phyloP scores from a whole-genome alignment of 352 stramenopile species.

The Phytophthora sp. region DNA sequence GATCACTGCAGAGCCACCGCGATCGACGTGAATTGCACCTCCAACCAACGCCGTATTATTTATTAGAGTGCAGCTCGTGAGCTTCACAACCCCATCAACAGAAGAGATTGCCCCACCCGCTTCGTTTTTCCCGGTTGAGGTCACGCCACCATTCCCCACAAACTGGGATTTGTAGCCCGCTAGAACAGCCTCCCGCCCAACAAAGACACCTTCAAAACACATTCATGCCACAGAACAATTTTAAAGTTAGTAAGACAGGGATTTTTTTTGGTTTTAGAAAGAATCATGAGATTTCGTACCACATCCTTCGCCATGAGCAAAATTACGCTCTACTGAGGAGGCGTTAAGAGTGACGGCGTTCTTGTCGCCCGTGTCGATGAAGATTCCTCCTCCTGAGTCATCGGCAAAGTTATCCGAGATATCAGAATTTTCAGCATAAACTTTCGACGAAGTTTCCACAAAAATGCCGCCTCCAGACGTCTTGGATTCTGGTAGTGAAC shows the following conservation, averaged over 20 bases:
- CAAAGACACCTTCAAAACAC: conserved; percentile 47
- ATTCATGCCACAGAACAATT: background rate
- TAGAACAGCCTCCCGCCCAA: conserved; percentile 54
- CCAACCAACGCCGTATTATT: conserved; percentile 61
- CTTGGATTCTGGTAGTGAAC: conserved; percentile 40
- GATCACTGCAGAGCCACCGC: conserved; percentile 32
- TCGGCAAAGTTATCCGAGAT: conserved; percentile 58
- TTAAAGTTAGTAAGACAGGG: too few relatives aligned
- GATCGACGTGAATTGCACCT: conserved; percentile 52
- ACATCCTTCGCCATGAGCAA: conserved; percentile 52
- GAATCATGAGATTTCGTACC: conserved; percentile 26
- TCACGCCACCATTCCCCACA: conserved; percentile 50
- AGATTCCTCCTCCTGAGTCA: conserved; percentile 65
- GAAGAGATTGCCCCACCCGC: conserved; percentile 52
- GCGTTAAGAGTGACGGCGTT: conserved; percentile 43
- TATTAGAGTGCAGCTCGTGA: conserved; percentile 39
- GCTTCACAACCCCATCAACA: conserved; percentile 44
- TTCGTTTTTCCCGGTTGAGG: conserved; percentile 62
- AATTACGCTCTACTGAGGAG: conserved; percentile 40
- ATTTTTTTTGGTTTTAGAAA: too few relatives aligned
- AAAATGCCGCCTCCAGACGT: conserved; percentile 62
- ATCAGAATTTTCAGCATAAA: conserved; percentile 30
- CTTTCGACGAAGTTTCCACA: conserved; percentile 40
- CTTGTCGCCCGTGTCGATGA: conserved; percentile 54
- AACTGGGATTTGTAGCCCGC: conserved; percentile 31